These are phyloP conservation scores for Triticum timopheevii DNA, from an alignment of 176 grass and related monocot species.

Conservation along the genomic window DNA sequence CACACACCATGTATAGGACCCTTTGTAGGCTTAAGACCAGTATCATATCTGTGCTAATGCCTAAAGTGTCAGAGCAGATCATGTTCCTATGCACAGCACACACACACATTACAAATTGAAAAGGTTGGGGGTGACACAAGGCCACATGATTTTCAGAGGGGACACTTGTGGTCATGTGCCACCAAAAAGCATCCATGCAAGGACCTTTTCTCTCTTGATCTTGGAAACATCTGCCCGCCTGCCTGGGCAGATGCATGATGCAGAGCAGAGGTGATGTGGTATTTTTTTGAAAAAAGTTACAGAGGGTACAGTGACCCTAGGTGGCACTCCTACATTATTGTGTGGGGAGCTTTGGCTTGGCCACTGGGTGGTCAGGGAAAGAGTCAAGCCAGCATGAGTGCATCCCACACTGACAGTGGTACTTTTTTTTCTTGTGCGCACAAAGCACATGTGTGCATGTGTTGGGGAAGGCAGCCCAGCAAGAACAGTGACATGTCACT, in stretches of 20 bases:
- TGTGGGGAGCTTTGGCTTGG: constrained; percentile 21
- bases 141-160: constrained; percentile 43
- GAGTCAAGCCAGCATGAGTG: constrained; percentile 30
- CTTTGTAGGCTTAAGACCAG: constrained; percentile 19
- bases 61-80: constrained; percentile 8
- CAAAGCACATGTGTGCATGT: constrained; percentile 18
- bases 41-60: constrained; percentile 19
- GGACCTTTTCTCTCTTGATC: constrained; percentile 38
- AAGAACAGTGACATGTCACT: constrained; percentile 1
- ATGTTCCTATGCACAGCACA: constrained; percentile 9
- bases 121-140: background rate
- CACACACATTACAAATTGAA: background rate
- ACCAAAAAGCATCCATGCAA: constrained; percentile 31
- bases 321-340: constrained; percentile 11
- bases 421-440: constrained; percentile 6
- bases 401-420: background rate
- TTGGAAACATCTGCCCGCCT: constrained; percentile 34
- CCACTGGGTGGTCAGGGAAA: constrained; percentile 14
- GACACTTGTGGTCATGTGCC: constrained; percentile 38
- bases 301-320: background rate
- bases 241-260: constrained; percentile 28
- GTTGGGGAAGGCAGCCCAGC: background rate
- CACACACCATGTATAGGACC: constrained; percentile 15
- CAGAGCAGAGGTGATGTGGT: background rate
- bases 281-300: constrained; percentile 9